A percentile compares a stretch with the other conserved stretches of the same genome.
phyloP scores from a whole-genome alignment of 208 protist genomes.

The Trypanosoma theileri region DNA sequence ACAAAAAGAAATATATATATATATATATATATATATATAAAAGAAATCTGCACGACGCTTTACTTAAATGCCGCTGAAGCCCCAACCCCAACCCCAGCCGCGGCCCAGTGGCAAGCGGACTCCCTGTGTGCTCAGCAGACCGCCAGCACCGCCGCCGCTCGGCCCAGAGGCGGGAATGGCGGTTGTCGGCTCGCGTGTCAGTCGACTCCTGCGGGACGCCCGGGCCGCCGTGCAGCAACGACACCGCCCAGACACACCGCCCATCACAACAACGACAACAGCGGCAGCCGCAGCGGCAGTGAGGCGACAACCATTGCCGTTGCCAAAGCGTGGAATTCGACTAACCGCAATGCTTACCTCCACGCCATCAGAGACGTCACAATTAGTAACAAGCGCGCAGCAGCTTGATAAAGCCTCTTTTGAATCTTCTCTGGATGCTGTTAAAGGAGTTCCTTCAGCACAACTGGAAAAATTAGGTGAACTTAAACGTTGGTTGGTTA shows the following conservation, averaged over 20 bases:
- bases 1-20: too few relatives aligned
- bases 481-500: slow-evolving; percentile 40
- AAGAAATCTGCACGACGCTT: not conserved
- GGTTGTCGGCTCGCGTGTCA: slow-evolving; percentile 43
- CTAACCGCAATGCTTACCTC: slow-evolving; percentile 15
- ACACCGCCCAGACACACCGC: slow-evolving; percentile 57
- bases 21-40: too few relatives aligned
- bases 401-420: slow-evolving; percentile 26
- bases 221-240: slow-evolving; percentile 51
- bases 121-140: slow-evolving; percentile 4
- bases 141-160: slow-evolving; percentile 4
- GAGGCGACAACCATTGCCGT: slow-evolving; percentile 22
- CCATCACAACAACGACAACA: slow-evolving; percentile 6
- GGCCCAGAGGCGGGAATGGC: slow-evolving; percentile 19
- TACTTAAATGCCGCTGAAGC: slow-evolving; percentile 5
- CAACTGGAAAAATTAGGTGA: slow-evolving; percentile 36
- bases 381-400: slow-evolving; percentile 11
- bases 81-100: not conserved
- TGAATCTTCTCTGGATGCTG: slow-evolving; percentile 22
- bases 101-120: slow-evolving; percentile 2
- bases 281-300: too few relatives aligned
- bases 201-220: slow-evolving; percentile 57
- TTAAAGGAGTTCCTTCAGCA: slow-evolving; percentile 16
- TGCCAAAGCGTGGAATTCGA: slow-evolving; percentile 28
- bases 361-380: not conserved